Evolutionary conservation across 164 flowering plant species (phyloP), one percentile per base, ranked within the genome.

Genomic region (Cinnamomum micranthum): DNA sequence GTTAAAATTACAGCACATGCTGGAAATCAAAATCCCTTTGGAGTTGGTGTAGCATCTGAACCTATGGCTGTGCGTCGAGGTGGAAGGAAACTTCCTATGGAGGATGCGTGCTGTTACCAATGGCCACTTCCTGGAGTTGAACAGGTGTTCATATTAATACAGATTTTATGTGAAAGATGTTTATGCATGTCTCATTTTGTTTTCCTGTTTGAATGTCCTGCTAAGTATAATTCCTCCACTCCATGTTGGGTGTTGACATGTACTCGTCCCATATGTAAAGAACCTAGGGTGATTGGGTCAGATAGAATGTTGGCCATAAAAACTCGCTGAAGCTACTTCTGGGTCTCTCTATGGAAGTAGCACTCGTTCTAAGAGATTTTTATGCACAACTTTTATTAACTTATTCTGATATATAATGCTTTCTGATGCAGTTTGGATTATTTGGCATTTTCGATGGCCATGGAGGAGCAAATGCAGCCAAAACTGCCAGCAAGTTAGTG

Each of bases 361-460:
- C 47, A 9, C 47, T 41, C 11, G 4, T 41, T 41, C 47, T 6
- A 41, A 41, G 47, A 41, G 47, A 41, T 9, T 41, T 41, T 17
- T 17, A 20, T 17, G n/a, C 68, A 7, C 25, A 33, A 14, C 55
- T 55, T 68, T 4, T 19, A 10, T 23, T 22, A 19, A 51, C 50
- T 33, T 67, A 76, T 17, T 55, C 47, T 74, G 55, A 62, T 71
- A 25, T 71, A 25, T 41, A 41, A 28, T 77, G 25, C 20, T 2
- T 70, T 41, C 66, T 41, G 20, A 71, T 86, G 85, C 92, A 96
- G 98, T 90, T 96, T 88, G 99, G 99, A 71, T 73, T 96, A 66
- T 96, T 96, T 86, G 95, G 94, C 52, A 88, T 96, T 51, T 93
- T 93, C 81, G 99, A 94, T 86, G 99, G 99, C 72, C 99, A 96